Base-by-base conservation (phyloP, 2,329 filamentous ascomycete genomes). In the Penicillium sp. region DNA sequence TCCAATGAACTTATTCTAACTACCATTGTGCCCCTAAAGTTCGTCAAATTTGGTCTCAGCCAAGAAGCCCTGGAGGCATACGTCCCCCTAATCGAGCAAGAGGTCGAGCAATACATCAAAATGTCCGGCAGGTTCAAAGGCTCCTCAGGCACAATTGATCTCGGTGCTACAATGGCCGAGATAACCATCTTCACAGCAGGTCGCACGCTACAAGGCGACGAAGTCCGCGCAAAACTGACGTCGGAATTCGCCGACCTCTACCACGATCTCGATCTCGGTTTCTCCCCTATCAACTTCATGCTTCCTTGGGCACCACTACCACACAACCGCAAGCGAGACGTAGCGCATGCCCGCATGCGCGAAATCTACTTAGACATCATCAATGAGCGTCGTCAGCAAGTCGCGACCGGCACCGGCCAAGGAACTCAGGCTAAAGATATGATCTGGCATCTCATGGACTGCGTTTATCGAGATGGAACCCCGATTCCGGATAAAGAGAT, bases 141-240 rank as follows among this genome's bases (percentile, higher is more conserved):
- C 48, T 58, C 75, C 37, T 81, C 80, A 6, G 90, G 90, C 37
- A 82, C 77, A 2, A 77, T 90, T 57, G 83, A 92, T 65, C 82
- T 93, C 5, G 78, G 84, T 35, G 80, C 82, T 44, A 83, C 84
- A 65, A 88, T 93, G 83, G 85, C 88, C 8, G 87, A 92, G 71
- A 85, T 93, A 61, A 92, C 89, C 56, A 88, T 92, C 65, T 92
- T 90, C 77, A 93, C 90, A n/a, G 90, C 90, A 27, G 88, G 86
- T 3, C 84, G 89, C 61, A 85, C 88, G 4, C 82, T 93, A 0
- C 90, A 93, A 75, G 90, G 90, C 62, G 84, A 87, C 67, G 89
- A 92, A 70, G 88, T 93, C 25, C 88, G 90, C 66, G 81, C 83
- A 60, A 86, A 86, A 66, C 86, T 93, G 62, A 86, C 88, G 57